phyloP scores from a whole-genome alignment of 2,329 filamentous ascomycete species.

The Falciphora oryzae region DNA sequence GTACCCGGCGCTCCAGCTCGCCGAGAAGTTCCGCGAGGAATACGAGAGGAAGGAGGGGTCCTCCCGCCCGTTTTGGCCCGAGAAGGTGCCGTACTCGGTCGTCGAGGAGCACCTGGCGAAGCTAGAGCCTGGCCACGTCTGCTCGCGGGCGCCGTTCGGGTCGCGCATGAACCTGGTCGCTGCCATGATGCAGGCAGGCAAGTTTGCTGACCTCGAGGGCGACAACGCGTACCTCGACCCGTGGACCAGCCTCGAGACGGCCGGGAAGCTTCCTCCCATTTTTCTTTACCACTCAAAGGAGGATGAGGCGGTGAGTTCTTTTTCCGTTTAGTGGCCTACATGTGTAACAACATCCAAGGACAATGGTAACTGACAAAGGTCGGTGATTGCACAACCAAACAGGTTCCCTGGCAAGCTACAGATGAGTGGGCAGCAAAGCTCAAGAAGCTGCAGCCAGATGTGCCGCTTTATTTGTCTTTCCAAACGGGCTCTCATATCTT shows the following conservation, averaged over 20 bases:
- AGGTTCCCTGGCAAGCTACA: constrained; percentile 5
- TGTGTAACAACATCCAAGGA: no score
- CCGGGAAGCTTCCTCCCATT: constrained; percentile 8
- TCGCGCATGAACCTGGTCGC: neutral
- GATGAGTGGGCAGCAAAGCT: constrained; percentile 12
- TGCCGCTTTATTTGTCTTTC: constrained; percentile 9
- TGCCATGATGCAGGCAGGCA: constrained; percentile 8
- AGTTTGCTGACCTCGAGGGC: constrained; percentile 1
- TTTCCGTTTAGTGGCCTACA: no score
- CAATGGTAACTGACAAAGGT: no score
- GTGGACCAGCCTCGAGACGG: constrained; percentile 10
- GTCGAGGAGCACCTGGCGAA: constrained; percentile 9
- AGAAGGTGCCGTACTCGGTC: constrained; percentile 7
- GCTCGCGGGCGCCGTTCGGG: constrained; percentile 7
- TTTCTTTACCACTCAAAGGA: constrained; percentile 8
- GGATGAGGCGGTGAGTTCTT: constrained; percentile 4
- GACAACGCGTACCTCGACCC: constrained; percentile 10
- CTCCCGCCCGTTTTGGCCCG: neutral
- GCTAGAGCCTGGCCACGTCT: constrained; percentile 3
- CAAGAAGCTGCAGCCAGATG: constrained; percentile 12
- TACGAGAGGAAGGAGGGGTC: neutral
- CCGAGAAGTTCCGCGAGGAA: neutral
- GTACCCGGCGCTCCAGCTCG: constrained; percentile 3
- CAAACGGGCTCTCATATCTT: constrained; percentile 12
- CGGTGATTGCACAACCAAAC: neutral